Evolutionary conservation across 106 monocot genomes (phyloP).

Genomic region (Vanilla planifolia): DNA sequence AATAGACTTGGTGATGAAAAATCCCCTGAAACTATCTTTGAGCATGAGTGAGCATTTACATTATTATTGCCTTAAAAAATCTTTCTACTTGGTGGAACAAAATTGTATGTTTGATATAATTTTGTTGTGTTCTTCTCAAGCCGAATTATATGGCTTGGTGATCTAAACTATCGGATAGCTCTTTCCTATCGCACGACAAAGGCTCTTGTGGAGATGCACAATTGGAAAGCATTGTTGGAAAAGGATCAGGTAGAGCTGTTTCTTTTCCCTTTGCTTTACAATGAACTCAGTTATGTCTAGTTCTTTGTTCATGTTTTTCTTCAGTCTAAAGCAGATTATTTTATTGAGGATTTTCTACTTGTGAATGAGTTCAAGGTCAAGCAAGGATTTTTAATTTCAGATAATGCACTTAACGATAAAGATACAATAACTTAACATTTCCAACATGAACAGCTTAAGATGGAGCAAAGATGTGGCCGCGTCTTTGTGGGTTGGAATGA

Average conservation of each 20-base stretch:
- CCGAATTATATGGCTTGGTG: slow-evolving; percentile 65
- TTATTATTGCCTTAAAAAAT: not conserved
- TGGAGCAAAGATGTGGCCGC: slow-evolving; percentile 48
- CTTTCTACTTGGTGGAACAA: not conserved
- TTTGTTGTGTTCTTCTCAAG: slow-evolving; percentile 15
- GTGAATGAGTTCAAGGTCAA: too few species aligned
- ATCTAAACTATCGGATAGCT: slow-evolving; percentile 84
- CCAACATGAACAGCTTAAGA: slow-evolving; percentile 39
- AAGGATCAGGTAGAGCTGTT: slow-evolving; percentile 67
- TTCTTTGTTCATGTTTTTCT: too few species aligned
- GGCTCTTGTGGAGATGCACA: slow-evolving; percentile 89
- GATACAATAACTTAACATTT: not conserved
- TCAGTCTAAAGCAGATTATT: not conserved
- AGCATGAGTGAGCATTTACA: slow-evolving; percentile 52
- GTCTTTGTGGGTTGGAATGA: slow-evolving; percentile 45
- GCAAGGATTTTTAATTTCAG: not conserved
- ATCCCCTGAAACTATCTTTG: slow-evolving; percentile 63
- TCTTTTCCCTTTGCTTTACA: not conserved
- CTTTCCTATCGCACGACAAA: slow-evolving; percentile 77
- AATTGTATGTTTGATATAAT: not conserved
- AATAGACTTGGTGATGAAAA: slow-evolving; percentile 33
- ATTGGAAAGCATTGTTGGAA: slow-evolving; percentile 76
- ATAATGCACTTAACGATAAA: not conserved
- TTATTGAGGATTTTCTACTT: too few species aligned
- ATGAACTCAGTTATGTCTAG: not conserved